These are phyloP conservation scores for Paramecium caudatum DNA, from an alignment of 73 alveolate species.

Conservation along the genomic window DNA sequence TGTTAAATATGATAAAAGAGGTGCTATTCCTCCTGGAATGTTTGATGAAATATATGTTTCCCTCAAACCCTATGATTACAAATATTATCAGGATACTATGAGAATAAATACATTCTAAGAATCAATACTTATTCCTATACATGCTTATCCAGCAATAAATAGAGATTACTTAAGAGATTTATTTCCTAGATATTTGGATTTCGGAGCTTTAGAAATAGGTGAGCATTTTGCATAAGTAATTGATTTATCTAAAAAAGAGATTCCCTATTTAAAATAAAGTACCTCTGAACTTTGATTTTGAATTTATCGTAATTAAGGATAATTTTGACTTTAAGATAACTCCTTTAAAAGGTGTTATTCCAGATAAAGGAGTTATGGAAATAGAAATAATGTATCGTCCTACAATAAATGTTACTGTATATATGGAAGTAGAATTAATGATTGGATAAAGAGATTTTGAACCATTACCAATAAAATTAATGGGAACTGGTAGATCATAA, in stretches of 20 bases:
- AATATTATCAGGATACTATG: slow-evolving; percentile 94
- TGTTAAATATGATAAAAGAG: slow-evolving; percentile 92
- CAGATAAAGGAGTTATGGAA: slow-evolving; percentile 80
- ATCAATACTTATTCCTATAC: slow-evolving; percentile 94
- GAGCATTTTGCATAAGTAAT: slow-evolving; percentile 78
- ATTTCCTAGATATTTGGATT: slow-evolving; percentile 93
- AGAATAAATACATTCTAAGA: slow-evolving; percentile 95
- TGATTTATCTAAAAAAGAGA: slow-evolving; percentile 60
- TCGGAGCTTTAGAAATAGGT: slow-evolving; percentile 91
- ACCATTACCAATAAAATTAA: slow-evolving; percentile 66
- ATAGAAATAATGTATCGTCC: slow-evolving; percentile 89
- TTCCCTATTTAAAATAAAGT: slow-evolving; percentile 88
- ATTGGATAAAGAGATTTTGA: slow-evolving; percentile 68
- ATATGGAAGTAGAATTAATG: slow-evolving; percentile 85
- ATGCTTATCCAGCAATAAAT: slow-evolving; percentile 96
- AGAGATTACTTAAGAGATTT: slow-evolving; percentile 87
- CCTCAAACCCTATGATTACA: slow-evolving; percentile 95
- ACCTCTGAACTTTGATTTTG: slow-evolving; percentile 94
- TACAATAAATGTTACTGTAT: slow-evolving; percentile 89
- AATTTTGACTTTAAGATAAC: slow-evolving; percentile 89
- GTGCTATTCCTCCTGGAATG: slow-evolving; percentile 95
- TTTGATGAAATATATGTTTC: slow-evolving; percentile 92
- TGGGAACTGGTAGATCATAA: slow-evolving; percentile 76
- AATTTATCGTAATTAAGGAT: slow-evolving; percentile 86
- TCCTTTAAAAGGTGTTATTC: slow-evolving; percentile 88